Conservation (phyloP, 768 basidiomycete genomes). For the Tephrocybe sp. region DNA sequence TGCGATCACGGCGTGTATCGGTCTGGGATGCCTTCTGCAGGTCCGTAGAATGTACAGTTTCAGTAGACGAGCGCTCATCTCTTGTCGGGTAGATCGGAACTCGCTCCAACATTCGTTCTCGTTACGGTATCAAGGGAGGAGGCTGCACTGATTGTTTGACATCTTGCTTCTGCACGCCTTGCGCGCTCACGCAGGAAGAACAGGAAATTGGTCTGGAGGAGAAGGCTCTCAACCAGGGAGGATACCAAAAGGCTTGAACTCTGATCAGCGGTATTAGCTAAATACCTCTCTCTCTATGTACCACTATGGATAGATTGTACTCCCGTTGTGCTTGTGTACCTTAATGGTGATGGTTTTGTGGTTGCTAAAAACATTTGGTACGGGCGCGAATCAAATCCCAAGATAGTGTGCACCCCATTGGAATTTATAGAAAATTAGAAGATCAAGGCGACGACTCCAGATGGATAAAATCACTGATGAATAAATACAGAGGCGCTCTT, state of each 20-base stretch:
- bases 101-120: slow-evolving; percentile 23
- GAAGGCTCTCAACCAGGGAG: slow-evolving; percentile 7
- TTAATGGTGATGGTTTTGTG: too few relatives aligned
- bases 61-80: too few relatives aligned
- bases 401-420: too few relatives aligned
- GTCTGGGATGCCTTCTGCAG: slow-evolving; percentile 31
- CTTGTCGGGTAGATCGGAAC: not conserved
- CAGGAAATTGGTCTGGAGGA: slow-evolving; percentile 42
- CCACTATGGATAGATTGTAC: too few relatives aligned
- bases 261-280: too few relatives aligned
- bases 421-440: too few relatives aligned
- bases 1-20: slow-evolving; percentile 17
- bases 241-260: slow-evolving; percentile 11
- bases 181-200: slow-evolving; percentile 40
- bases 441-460: too few relatives aligned
- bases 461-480: not conserved
- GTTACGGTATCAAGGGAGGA: slow-evolving; percentile 37
- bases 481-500: too few relatives aligned
- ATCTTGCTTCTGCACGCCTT: slow-evolving; percentile 36
- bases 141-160: slow-evolving; percentile 29
- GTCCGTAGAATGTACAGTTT: slow-evolving; percentile 14
- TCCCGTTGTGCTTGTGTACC: too few relatives aligned
- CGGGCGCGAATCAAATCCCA: too few relatives aligned
- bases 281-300: too few relatives aligned
- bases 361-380: too few relatives aligned